phyloP scores from a whole-genome alignment of 2,329 filamentous ascomycete species.

The Trichoderma sp. region DNA sequence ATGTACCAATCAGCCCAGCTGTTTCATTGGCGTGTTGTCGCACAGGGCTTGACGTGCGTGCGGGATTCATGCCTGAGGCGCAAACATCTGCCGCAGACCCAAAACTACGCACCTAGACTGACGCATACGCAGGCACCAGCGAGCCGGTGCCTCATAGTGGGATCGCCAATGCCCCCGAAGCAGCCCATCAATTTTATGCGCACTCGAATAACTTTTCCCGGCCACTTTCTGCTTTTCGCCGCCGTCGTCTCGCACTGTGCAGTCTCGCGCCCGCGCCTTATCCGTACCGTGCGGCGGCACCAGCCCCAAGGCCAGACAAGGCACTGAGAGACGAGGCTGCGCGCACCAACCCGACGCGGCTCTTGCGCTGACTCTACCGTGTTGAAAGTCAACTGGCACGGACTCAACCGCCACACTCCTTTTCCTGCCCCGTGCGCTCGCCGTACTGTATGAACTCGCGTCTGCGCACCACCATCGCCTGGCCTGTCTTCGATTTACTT shows the following conservation, averaged over 20 bases:
- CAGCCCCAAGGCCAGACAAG: background rate
- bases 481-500: conserved; percentile 13
- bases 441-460: conserved; percentile 23
- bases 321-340: background rate
- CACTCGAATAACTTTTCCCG: conserved; percentile 17
- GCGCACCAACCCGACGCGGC: conserved; percentile 1
- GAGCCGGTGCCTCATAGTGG: conserved; percentile 19
- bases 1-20: background rate
- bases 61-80: conserved; percentile 37
- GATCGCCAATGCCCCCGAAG: conserved; percentile 20
- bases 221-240: conserved; percentile 14
- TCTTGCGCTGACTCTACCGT: background rate
- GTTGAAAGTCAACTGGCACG: background rate
- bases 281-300: conserved; percentile 18
- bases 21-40: background rate
- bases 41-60: background rate
- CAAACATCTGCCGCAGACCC: conserved; percentile 22
- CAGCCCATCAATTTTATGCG: conserved; percentile 7
- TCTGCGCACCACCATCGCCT: conserved; percentile 22
- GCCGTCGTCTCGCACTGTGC: conserved; percentile 17
- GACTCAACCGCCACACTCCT: conserved; percentile 17
- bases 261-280: conserved; percentile 11
- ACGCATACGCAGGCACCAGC: conserved; percentile 29
- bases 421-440: conserved; percentile 2
- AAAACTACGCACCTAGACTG: conserved; percentile 33